phyloP scores from a whole-genome alignment of 2,329 filamentous ascomycete species.

The Ceratocystis ficicola region DNA sequence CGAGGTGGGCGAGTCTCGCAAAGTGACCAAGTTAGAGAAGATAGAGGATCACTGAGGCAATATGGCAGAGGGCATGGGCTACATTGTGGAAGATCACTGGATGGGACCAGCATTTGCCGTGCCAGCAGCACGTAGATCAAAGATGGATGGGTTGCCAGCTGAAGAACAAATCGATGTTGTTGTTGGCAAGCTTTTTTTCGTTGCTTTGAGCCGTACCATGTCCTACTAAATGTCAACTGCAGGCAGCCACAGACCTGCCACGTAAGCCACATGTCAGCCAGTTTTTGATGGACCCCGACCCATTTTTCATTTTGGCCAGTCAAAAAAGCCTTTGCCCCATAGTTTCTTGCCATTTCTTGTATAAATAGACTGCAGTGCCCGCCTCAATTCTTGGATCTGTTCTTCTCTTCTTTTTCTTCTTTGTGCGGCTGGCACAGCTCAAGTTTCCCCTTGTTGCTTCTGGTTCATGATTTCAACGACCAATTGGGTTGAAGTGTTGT shows the following conservation, averaged over 20 bases:
- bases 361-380: conserved; percentile 14
- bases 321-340: conserved; percentile 5
- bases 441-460: conserved; percentile 23
- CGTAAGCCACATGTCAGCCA: background rate
- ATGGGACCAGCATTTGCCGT: background rate
- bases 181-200: background rate
- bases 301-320: background rate
- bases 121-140: background rate
- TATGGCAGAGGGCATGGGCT: background rate
- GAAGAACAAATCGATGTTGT: background rate
- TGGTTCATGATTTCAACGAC: conserved; percentile 16
- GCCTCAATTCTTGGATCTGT: background rate
- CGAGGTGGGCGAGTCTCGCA: conserved; percentile 79
- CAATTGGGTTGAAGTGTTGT: conserved; percentile 4
- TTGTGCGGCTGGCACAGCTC: conserved; percentile 23
- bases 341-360: background rate
- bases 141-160: background rate
- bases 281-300: background rate
- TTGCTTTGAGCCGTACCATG: background rate
- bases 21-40: conserved; percentile 93
- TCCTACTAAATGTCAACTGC: background rate
- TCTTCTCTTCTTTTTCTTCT: conserved; percentile 20
- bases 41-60: conserved; percentile 54
- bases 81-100: background rate
- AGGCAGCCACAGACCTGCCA: background rate